phyloP scores from a whole-genome alignment of 2,329 filamentous ascomycete species.

The Blastomyces percursus region DNA sequence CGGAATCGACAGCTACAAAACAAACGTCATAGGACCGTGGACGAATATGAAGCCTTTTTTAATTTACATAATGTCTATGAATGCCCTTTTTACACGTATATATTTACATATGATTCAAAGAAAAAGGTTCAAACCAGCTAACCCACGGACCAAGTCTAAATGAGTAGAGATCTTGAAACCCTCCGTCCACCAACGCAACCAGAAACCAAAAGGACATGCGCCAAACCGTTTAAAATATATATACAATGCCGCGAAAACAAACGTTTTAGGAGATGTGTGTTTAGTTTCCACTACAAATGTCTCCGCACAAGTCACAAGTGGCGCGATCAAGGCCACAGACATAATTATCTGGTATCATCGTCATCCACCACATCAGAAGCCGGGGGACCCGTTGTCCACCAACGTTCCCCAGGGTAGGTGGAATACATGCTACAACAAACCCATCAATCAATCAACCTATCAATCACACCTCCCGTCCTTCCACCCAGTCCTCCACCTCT shows the following conservation, averaged over 20 bases:
- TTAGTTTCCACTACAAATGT: background rate
- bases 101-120: background rate
- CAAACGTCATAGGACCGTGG: background rate
- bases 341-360: background rate
- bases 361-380: background rate
- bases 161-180: background rate
- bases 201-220: background rate
- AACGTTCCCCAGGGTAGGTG: no score
- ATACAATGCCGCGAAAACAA: background rate
- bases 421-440: background rate
- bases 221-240: background rate
- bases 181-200: background rate
- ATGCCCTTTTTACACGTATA: background rate
- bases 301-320: background rate
- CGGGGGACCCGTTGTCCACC: background rate
- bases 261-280: background rate
- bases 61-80: background rate
- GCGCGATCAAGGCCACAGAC: background rate
- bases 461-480: constrained; percentile 56
- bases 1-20: background rate
- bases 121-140: background rate
- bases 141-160: background rate
- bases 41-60: background rate
- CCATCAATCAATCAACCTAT: constrained; percentile 14
- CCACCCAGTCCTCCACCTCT: constrained; percentile 87